Evolutionary conservation across 2,329 filamentous ascomycete genomes (phyloP).

Genomic region (Calonectria leucothoes): DNA sequence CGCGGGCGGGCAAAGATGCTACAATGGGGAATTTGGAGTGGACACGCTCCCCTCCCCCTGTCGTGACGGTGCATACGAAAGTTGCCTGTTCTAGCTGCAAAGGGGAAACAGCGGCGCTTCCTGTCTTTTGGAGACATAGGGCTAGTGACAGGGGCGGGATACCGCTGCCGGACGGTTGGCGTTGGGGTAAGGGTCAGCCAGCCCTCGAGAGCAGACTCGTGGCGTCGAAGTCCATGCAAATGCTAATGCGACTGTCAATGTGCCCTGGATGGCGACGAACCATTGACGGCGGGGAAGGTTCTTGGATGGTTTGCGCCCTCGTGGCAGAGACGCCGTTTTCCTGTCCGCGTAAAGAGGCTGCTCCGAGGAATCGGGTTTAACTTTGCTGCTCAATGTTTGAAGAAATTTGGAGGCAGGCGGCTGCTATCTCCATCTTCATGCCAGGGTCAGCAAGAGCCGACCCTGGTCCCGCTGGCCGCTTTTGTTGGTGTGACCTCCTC

Average conservation of each 20-base stretch:
- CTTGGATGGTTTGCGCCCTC: not conserved
- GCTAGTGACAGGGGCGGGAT: not conserved
- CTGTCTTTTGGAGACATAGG: slow-evolving; percentile 7
- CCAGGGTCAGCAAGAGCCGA: not conserved
- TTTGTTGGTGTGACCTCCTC: not conserved
- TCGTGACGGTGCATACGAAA: not conserved
- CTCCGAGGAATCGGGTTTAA: not conserved
- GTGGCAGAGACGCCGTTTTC: not conserved
- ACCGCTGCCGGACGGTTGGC: not conserved
- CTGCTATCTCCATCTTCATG: too few species aligned
- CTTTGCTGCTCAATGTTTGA: too few species aligned
- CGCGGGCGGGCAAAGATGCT: not conserved
- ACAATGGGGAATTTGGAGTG: not conserved
- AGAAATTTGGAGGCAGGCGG: not conserved
- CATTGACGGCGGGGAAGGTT: not conserved
- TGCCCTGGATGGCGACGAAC: slow-evolving; percentile 2
- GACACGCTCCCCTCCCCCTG: not conserved
- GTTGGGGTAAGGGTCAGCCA: not conserved
- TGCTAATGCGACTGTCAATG: not conserved
- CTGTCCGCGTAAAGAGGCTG: too few species aligned
- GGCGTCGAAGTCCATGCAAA: not conserved
- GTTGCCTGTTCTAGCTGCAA: not conserved
- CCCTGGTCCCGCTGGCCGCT: not conserved
- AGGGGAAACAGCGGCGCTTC: slow-evolving; percentile 10
- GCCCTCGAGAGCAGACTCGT: not conserved